A percentile compares a stretch with the other conserved stretches of the same genome.
Evolutionary conservation across 1,284 basidiomycete genomes (phyloP).

Genomic region (Vanrija pseudolonga): DNA sequence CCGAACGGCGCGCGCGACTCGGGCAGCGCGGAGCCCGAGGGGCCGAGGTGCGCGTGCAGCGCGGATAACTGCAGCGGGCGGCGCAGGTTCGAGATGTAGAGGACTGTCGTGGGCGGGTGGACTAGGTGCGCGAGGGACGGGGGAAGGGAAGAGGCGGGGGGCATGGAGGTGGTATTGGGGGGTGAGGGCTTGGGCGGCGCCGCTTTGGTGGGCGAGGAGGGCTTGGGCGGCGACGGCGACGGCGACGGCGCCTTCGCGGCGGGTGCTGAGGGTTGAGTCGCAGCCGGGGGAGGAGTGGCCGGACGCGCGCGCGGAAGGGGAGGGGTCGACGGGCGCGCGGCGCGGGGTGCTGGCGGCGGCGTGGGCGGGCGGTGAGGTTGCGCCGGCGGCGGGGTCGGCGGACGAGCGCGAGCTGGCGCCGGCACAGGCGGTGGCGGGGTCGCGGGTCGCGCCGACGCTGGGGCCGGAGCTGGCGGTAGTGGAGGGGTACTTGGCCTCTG

Average conservation of each 20-base stretch:
- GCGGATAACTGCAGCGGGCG: constrained; percentile 37
- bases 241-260: constrained; percentile 4
- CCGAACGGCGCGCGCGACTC: constrained; percentile 27
- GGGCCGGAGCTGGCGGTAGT: background rate
- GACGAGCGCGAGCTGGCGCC: no score
- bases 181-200: no score
- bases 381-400: background rate
- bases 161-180: background rate
- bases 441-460: background rate
- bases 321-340: background rate
- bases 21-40: constrained; percentile 11
- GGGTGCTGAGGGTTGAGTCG: background rate
- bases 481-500: background rate
- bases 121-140: constrained; percentile 31
- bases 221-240: background rate
- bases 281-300: background rate
- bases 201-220: no score
- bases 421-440: background rate
- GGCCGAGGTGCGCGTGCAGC: constrained; percentile 1
- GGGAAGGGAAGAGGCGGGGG: constrained; percentile 18
- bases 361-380: no score
- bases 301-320: background rate
- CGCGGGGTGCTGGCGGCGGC: no score
- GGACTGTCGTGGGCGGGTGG: constrained; percentile 37
- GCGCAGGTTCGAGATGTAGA: constrained; percentile 47